Evolutionary conservation across 1,139 yeast genomes (phyloP), one percentile per base, ranked within the genome.

Genomic region (Yamadazyma conglobata): DNA sequence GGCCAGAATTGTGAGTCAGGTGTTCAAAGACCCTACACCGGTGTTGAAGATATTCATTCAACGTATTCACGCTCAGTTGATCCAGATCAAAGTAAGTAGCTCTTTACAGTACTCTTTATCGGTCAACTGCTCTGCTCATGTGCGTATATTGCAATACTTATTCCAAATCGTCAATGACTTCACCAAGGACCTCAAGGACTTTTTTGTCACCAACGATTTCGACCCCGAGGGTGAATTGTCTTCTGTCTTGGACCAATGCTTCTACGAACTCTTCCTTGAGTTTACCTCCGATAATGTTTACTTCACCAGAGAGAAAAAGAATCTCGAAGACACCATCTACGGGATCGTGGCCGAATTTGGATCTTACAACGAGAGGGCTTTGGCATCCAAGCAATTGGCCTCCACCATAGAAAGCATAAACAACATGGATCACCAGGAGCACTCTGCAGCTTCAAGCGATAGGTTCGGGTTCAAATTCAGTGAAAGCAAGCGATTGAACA

Each of bases 11-110:
- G 84, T 87, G 13, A 65, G 72, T 32, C 79, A 77, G 38, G 91
- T 88, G 4, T 88, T 88, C 50, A 77, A 76, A 33, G 74, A 77
- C 34, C 77, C 81, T 1, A 56, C 76, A 0, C 71, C 75, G 15
- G 95, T 88, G 1, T 56, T 87, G 33, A 70, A 74, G 31, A 72
- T 82, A 7, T 81, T 89, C 46, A 63, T 86, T 22, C 87, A 84
- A 50, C 72, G 95, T 46, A 69, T 85, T 6, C 86, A 81, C 56
- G 91, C 85, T 0, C 94, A 85, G 49, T 72, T 78, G 45, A 61
- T 89, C 22, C 86, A 80, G 43, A 76, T 78, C 18, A 77, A 82
- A 43, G 69, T 87, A 12, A 79, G 79, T 38, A 61, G 74, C 2
- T 61, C 84, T 25, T 59, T 89, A 26, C 77, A 71, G 34, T 73